Evolutionary conservation across 2,329 filamentous ascomycete genomes (phyloP).

Genomic region (Cyphellophora attinorum): DNA sequence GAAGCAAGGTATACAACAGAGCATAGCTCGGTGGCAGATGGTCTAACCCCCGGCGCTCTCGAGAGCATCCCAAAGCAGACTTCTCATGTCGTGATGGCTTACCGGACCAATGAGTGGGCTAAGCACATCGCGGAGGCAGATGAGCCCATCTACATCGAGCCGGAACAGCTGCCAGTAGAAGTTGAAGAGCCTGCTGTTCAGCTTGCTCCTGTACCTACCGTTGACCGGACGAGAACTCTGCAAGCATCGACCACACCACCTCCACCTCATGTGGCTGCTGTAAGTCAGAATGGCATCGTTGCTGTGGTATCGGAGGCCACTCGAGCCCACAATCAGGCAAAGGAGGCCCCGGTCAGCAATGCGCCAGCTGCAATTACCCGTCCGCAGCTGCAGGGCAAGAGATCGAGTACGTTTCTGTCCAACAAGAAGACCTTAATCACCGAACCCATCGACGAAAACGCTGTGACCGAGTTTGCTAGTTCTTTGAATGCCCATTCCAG

Average conservation of each 20-base stretch:
- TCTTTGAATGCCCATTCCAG: background rate
- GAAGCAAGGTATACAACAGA: background rate
- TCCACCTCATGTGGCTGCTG: background rate
- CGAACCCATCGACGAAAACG: background rate
- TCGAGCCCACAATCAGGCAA: background rate
- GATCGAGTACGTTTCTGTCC: background rate
- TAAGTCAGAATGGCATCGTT: background rate
- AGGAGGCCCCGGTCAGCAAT: background rate
- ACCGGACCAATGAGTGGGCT: conserved; percentile 92
- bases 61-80: conserved; percentile 59
- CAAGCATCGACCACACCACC: background rate
- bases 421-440: background rate
- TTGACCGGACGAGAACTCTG: background rate
- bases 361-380: background rate
- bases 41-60: conserved; percentile 26
- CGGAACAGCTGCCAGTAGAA: conserved; percentile 39
- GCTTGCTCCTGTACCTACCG: conserved; percentile 3
- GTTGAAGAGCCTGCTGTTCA: conserved; percentile 12
- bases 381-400: background rate
- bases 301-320: background rate
- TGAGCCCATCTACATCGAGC: conserved; percentile 53
- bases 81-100: conserved; percentile 69
- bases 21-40: conserved; percentile 14
- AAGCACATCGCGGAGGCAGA: conserved; percentile 79
- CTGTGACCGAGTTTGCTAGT: background rate